Evolutionary conservation across 257 asterid species (phyloP).

Genomic region (Petrea volubilis): DNA sequence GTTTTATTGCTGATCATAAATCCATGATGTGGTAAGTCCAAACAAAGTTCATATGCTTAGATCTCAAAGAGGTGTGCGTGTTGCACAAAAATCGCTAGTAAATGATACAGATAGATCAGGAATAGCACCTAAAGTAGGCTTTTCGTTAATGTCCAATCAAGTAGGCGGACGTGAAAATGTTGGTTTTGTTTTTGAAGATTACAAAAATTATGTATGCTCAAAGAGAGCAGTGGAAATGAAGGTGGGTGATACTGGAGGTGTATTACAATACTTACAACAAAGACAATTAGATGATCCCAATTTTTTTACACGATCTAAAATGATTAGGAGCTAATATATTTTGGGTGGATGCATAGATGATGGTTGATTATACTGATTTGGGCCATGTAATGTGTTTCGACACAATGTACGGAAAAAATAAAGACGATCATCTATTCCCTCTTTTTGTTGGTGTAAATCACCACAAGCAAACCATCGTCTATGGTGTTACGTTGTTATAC

Average conservation of each 20-base stretch:
- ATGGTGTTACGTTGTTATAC: background rate
- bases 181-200: background rate
- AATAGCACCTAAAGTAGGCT: too few species aligned
- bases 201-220: background rate
- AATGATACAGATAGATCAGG: too few species aligned
- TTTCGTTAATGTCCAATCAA: background rate
- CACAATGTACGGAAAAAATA: background rate
- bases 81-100: background rate
- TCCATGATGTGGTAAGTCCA: background rate
- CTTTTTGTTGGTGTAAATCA: too few species aligned
- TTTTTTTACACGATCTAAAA: background rate
- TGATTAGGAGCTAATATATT: background rate
- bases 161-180: background rate
- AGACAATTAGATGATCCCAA: background rate
- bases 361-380: background rate
- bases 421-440: background rate
- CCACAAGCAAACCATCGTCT: background rate
- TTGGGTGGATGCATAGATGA: background rate
- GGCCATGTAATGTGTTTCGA: slow-evolving; percentile 12
- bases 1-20: background rate
- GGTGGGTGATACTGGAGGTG: background rate
- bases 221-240: background rate
- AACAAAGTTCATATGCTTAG: background rate
- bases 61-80: background rate
- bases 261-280: background rate